These are phyloP conservation scores for Aspergillus bombycis DNA, from an alignment of 2,329 filamentous ascomycete genomes.

Conservation along the genomic window DNA sequence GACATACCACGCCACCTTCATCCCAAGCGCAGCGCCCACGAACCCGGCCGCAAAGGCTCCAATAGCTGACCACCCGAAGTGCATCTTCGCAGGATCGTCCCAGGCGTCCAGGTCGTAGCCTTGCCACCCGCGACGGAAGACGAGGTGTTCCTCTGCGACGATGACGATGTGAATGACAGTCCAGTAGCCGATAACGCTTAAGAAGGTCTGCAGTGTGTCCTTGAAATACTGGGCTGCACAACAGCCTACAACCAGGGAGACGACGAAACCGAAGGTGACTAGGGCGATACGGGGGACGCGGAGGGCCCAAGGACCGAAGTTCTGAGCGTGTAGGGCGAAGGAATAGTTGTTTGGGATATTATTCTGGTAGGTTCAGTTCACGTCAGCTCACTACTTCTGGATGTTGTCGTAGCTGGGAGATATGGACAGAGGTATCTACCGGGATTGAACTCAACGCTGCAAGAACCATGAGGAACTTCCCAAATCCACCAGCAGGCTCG, in stretches of 20 bases:
- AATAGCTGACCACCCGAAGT: slow-evolving; percentile 40
- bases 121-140: slow-evolving; percentile 37
- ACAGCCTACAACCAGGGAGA: slow-evolving; percentile 37
- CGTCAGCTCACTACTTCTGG: no score
- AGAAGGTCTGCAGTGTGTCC: slow-evolving; percentile 48
- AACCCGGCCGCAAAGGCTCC: slow-evolving; percentile 37
- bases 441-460: slow-evolving; percentile 38
- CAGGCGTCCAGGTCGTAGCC: slow-evolving; percentile 40
- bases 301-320: slow-evolving; percentile 38
- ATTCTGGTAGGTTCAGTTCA: slow-evolving; percentile 27
- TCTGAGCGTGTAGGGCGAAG: slow-evolving; percentile 40
- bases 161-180: slow-evolving; percentile 45
- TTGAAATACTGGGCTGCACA: slow-evolving; percentile 36
- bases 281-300: slow-evolving; percentile 35
- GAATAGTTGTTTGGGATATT: slow-evolving; percentile 44
- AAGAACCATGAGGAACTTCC: slow-evolving; percentile 39
- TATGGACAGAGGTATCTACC: slow-evolving; percentile 19
- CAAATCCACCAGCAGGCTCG: slow-evolving; percentile 37
- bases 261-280: slow-evolving; percentile 38
- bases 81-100: slow-evolving; percentile 31
- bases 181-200: slow-evolving; percentile 55
- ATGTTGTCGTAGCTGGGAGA: no score
- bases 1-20: slow-evolving; percentile 41
- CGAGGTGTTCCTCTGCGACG: slow-evolving; percentile 38
- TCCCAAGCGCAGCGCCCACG: slow-evolving; percentile 36